Evolutionary conservation across 345 rosid species (phyloP), one percentile per base, ranked within the genome.

Genomic region (Alliaria petiolata): DNA sequence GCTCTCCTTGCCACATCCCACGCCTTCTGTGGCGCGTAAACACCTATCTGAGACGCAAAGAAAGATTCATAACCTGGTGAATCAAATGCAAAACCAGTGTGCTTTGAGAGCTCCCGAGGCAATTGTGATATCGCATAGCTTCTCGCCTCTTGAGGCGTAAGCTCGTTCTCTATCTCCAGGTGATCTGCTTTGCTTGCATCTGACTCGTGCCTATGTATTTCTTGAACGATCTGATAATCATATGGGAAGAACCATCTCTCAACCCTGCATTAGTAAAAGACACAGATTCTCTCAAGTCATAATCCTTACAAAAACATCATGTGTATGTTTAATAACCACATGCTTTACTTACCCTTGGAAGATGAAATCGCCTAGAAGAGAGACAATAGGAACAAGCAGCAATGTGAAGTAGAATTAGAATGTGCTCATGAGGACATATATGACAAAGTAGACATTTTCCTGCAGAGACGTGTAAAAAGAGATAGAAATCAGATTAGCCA

Each of bases 1-100:
- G 98, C 99, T 86, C 99, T 85, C 64, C 95, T 78, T 16, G 91
- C 95, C 47, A 95, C 99, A 83, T 95, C 99, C 98, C 99, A 95
- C 20, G 98, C 89, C 83, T 89, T 95, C 31, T 90, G 97, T 1
- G 98, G 98, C n/a, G 93, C 97, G 67, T 79, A 76, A 4, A 90
- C 53, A 49, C 99, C 99, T 7, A 84, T 70, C 76, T 95, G 96
- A 28, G 97, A 70, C 10, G 99, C 99, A 15, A 95, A 95, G 81
- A 95, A 95, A 25, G 98, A 95, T 77, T 95, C 99, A 8, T 90
- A 95, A 13, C 96, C 99, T 3, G 99, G 99, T 1, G 99, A 95
- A 70, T 92, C 99, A 4, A 95, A 95, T 7, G 99, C 98, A 54
- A 92, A 95, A 2, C 99, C 99, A 11, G 91, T 92, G 78, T 95